Conservation (phyloP, 1,284 basidiomycete genomes). For the Ganoderma sinense region DNA sequence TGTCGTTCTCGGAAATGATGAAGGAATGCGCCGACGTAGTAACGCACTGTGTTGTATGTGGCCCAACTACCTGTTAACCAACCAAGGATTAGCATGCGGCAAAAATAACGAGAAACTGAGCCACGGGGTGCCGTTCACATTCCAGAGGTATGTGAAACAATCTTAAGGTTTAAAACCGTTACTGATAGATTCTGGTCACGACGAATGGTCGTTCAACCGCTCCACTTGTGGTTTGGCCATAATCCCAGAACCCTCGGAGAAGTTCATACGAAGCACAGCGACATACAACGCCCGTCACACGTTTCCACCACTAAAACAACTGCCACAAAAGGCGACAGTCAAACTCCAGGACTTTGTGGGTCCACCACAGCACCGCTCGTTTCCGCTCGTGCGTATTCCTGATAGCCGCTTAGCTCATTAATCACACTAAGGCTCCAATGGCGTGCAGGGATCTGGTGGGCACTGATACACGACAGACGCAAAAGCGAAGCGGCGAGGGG, state of each 20-base stretch:
- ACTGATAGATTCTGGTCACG: neutral
- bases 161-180: neutral
- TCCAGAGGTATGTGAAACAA: neutral
- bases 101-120: neutral
- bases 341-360: conserved; percentile 3
- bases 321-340: conserved; percentile 5
- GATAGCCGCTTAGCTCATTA: conserved; percentile 3
- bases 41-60: conserved; percentile 66
- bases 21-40: conserved; percentile 60
- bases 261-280: neutral
- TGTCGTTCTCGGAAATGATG: conserved; percentile 49
- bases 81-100: neutral
- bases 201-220: neutral
- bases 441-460: neutral
- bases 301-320: conserved; percentile 5
- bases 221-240: neutral
- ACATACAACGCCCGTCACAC: conserved; percentile 1
- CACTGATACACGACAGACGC: neutral
- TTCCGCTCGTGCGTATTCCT: conserved; percentile 2
- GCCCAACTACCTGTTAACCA: conserved; percentile 58
- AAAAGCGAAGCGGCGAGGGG: neutral
- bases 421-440: neutral
- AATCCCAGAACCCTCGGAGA: neutral
- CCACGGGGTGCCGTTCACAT: neutral
- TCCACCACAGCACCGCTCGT: neutral